Base-by-base conservation (phyloP, 768 basidiomycete species). In the Collybia sordida region DNA sequence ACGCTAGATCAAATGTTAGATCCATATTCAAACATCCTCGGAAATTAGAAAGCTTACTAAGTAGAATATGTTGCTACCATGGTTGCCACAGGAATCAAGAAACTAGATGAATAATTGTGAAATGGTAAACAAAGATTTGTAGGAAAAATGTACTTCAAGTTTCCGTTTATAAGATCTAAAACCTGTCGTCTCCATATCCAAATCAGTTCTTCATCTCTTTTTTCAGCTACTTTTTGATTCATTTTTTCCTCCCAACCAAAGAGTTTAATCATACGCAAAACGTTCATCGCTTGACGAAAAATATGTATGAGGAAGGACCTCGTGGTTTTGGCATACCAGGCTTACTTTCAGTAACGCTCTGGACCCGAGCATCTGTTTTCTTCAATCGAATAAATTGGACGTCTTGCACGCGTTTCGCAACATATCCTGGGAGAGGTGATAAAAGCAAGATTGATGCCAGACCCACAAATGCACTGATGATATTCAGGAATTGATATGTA, bases 211-310 rank as follows among this genome's bases (percentile, higher is more conserved):
- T 76, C 75, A 38, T 84, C 78, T 51, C 88, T 77, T 56, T 80
- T 81, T 24, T 74, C 73, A 18, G 73, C 65, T 40, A 92, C 70
- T 43, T 73, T 72, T 11, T 73, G 62, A 19, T 77, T 69, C 59
- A 86, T 77, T 41, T 79, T 74, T 50, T 76, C 73, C 73, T 84
- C 77, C 77, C 87, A 79, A 6, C 75, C 87, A 56, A 90, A 88
- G 36, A 88, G 67, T 64, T 89, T 88, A 60, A 87, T 71, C 80
- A 87, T 86, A 15, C 85, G 75, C 12, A 85, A 63, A 17, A 81
- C 77, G 47, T 75, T 77, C 59, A 83, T 70, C 4, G 72, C 83
- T 83, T 45, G 9, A 31, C 9, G 31, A 27, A 34, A 64, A 69
- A 19, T 63, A 69, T 35, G n/a, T 38, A 45, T 42, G 49, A 37